Conservation (phyloP, 1,284 basidiomycete species). For the Inonotus hispidus region DNA sequence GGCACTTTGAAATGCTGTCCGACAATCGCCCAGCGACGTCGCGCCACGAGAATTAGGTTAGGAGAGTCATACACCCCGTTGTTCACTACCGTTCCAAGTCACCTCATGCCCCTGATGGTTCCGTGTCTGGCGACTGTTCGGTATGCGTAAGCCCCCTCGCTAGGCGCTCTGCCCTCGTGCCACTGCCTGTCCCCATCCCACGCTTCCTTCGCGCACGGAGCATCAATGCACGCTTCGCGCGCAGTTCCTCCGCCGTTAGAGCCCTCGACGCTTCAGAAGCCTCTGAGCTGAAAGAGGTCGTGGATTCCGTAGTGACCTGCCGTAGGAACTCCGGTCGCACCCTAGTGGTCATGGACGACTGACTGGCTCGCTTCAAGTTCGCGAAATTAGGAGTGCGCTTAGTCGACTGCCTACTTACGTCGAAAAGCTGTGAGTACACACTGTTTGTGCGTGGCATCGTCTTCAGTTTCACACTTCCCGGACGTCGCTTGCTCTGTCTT, state of each 20-base stretch:
- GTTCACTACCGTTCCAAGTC: background rate
- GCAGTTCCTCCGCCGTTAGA: slow-evolving; percentile 13
- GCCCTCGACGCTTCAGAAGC: slow-evolving; percentile 8
- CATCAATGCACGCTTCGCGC: slow-evolving; percentile 15
- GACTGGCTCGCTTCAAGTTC: background rate
- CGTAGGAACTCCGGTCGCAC: slow-evolving; percentile 16
- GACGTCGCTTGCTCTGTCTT: background rate
- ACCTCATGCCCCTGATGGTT: background rate
- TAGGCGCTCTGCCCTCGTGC: background rate
- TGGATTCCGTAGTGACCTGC: background rate
- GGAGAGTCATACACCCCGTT: background rate
- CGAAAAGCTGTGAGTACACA: background rate
- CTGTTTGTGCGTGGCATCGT: slow-evolving; percentile 1
- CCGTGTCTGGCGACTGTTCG: background rate
- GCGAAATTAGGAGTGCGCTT: background rate
- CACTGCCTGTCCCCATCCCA: background rate
- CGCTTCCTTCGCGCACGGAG: slow-evolving; percentile 15
- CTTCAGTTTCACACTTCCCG: background rate
- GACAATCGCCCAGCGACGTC: background rate
- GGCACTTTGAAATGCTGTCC: slow-evolving; percentile 1
- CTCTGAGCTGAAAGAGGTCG: slow-evolving; percentile 16
- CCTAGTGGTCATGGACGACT: background rate
- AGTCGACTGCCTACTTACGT: background rate
- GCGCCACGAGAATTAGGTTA: background rate
- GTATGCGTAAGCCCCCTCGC: background rate